Conservation (phyloP, 768 basidiomycete species). For the Guyanaporus albipodus region DNA sequence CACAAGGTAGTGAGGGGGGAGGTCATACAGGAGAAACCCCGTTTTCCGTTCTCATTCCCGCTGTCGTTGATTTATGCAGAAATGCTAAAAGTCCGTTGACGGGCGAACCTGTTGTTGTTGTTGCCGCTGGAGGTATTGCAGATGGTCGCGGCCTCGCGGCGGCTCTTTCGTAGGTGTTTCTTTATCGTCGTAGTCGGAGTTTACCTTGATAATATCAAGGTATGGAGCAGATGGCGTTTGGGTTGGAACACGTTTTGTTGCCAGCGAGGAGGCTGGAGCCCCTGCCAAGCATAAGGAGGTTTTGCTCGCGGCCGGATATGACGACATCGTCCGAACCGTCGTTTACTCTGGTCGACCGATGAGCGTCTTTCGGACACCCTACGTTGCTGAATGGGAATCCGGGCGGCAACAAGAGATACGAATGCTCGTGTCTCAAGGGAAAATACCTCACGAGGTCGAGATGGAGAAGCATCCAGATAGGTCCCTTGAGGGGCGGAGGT, state of each 20-base stretch:
- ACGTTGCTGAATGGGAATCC: constrained; percentile 74
- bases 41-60: constrained; percentile 78
- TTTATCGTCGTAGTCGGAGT: neutral
- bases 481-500: constrained; percentile 53
- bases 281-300: constrained; percentile 69
- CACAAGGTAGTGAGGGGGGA: constrained; percentile 84
- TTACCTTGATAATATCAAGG: constrained; percentile 31
- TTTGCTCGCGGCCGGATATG: constrained; percentile 66
- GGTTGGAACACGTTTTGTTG: constrained; percentile 87
- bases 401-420: constrained; percentile 56
- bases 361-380: constrained; percentile 76
- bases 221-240: constrained; percentile 85
- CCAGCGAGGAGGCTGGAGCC: constrained; percentile 76
- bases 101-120: constrained; percentile 68
- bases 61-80: constrained; percentile 76
- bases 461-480: constrained; percentile 64
- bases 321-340: constrained; percentile 67
- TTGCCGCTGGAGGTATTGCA: constrained; percentile 82
- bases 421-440: constrained; percentile 55
- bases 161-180: constrained; percentile 51
- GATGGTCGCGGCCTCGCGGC: constrained; percentile 81
- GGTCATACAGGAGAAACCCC: constrained; percentile 85
- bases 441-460: constrained; percentile 74
- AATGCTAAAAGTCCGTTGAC: constrained; percentile 69
- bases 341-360: constrained; percentile 79